Evolutionary conservation across 805 yeast genomes (phyloP).

Genomic region (Dipodascus geniculatus): DNA sequence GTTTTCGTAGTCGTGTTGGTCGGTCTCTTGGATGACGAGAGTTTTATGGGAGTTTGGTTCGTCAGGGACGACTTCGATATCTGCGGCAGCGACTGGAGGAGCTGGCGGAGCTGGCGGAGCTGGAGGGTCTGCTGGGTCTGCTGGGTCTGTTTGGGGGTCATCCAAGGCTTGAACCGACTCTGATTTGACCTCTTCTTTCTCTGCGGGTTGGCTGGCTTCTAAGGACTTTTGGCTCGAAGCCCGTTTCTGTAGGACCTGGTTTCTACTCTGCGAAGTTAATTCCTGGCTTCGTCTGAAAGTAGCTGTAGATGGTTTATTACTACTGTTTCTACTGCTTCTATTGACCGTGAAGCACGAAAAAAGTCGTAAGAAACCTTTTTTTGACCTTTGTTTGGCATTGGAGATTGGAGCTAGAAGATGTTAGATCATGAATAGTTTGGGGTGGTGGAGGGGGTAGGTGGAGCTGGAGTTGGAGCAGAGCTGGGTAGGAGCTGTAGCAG

Average conservation of each 20-base stretch:
- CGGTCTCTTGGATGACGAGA: background rate
- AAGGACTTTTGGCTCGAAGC: background rate
- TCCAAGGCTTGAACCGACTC: too few species aligned
- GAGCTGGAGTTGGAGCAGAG: too few species aligned
- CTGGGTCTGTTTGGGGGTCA: too few species aligned
- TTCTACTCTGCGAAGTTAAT: background rate
- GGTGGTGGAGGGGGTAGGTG: too few species aligned
- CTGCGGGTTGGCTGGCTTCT: background rate
- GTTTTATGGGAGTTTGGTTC: background rate
- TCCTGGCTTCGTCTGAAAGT: background rate
- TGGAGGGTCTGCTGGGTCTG: too few species aligned
- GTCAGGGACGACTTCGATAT: background rate
- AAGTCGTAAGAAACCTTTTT: background rate
- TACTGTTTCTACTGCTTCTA: too few species aligned
- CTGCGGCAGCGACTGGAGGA: too few species aligned
- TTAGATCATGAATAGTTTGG: too few species aligned
- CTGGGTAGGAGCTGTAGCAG: too few species aligned
- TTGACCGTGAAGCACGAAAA: background rate
- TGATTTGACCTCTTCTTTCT: too few species aligned
- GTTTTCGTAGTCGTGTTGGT: background rate
- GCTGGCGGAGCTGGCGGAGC: too few species aligned
- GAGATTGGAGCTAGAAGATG: background rate
- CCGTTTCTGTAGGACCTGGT: background rate
- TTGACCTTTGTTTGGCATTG: background rate
- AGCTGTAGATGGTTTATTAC: background rate